Conservation (phyloP, 352 stramenopile species). For the Globisporangium alternatum region DNA sequence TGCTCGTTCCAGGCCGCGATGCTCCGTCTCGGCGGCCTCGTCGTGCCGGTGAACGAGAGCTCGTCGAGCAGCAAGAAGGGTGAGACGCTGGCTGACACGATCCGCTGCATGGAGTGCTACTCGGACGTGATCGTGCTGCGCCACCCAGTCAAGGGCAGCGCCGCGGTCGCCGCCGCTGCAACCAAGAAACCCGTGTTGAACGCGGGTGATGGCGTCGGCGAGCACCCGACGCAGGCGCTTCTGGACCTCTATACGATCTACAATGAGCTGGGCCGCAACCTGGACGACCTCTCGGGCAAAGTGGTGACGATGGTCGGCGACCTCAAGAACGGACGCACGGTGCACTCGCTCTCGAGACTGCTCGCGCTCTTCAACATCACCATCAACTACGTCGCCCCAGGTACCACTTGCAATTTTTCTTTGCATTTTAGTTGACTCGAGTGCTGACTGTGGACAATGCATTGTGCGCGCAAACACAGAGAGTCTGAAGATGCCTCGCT, state of each 20-base stretch:
- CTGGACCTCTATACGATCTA: conserved; percentile 98
- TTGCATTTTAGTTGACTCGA: not conserved
- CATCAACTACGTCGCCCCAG: conserved; percentile 92
- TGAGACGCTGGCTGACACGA: conserved; percentile 97
- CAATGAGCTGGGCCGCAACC: conserved; percentile 70
- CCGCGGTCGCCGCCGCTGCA: conserved; percentile 63
- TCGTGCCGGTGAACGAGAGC: conserved; percentile 93
- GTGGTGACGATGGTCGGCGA: conserved; percentile 97
- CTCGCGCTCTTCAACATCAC: conserved; percentile 89
- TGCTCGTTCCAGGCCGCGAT: conserved; percentile 98
- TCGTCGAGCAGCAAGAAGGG: conserved; percentile 97
- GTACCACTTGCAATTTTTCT: conserved; percentile 9
- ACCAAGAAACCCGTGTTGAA: conserved; percentile 94
- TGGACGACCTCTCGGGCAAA: conserved; percentile 71
- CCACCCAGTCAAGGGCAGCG: conserved; percentile 91
- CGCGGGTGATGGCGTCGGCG: conserved; percentile 93
- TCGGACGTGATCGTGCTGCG: conserved; percentile 94
- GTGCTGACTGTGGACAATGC: not conserved
- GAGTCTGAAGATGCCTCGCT: conserved; percentile 81
- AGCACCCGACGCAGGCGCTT: conserved; percentile 99
- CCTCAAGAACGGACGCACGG: conserved; percentile 98
- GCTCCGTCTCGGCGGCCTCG: conserved; percentile 93
- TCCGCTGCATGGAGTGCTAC: conserved; percentile 96
- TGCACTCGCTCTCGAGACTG: conserved; percentile 97
- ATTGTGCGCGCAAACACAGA: conserved; percentile 19